Conservation (phyloP, 345 rosid species). For the Hypericum perforatum region DNA sequence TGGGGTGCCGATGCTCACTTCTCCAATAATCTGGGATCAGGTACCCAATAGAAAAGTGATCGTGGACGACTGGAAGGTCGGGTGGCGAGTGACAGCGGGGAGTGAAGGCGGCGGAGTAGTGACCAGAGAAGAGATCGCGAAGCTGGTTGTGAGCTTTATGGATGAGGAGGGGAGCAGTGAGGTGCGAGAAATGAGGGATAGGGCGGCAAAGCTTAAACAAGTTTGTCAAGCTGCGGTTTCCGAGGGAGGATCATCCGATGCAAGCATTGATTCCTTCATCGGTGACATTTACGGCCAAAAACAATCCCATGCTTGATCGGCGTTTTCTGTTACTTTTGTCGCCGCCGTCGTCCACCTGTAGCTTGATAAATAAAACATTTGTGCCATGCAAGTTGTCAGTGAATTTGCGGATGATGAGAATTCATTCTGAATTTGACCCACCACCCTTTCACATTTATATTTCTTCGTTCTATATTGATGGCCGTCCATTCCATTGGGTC, state of each 20-base stretch:
- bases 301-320: background rate
- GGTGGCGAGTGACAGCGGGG: conserved; percentile 14
- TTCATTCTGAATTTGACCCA: too few species aligned
- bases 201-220: conserved; percentile 9
- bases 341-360: too few species aligned
- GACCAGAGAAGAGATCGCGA: conserved; percentile 13
- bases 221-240: conserved; percentile 11
- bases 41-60: conserved; percentile 9
- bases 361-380: too few species aligned
- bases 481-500: too few species aligned
- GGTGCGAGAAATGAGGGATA: conserved; percentile 9
- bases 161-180: conserved; percentile 4
- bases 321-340: conserved; percentile 1
- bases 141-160: conserved; percentile 16
- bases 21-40: conserved; percentile 23
- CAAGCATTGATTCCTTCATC: conserved; percentile 15
- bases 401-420: too few species aligned
- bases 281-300: background rate
- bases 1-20: conserved; percentile 21
- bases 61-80: conserved; percentile 20
- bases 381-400: too few species aligned
- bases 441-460: too few species aligned
- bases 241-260: conserved; percentile 15
- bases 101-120: background rate
- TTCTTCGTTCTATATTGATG: too few species aligned